Conservation (phyloP, 2,329 filamentous ascomycete genomes). For the Aspergillus awamori region DNA sequence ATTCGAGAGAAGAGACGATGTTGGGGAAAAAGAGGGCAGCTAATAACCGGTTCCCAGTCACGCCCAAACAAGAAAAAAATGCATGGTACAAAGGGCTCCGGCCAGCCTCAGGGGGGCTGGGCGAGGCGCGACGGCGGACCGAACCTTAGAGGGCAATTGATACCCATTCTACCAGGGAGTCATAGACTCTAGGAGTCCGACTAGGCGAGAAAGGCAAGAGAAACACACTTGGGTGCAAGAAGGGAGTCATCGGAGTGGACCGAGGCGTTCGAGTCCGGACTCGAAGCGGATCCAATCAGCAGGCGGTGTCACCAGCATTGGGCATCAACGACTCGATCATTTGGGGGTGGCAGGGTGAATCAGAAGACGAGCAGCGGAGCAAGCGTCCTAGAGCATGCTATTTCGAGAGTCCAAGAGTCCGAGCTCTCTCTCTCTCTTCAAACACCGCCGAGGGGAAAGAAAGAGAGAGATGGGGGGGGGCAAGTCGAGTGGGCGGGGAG, state of each 20-base stretch:
- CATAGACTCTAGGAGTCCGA: conserved; percentile 13
- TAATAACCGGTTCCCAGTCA: conserved; percentile 25
- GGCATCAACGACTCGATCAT: conserved; percentile 28
- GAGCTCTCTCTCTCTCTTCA: conserved; percentile 4
- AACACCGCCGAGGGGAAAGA: conserved; percentile 12
- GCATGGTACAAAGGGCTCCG: conserved; percentile 20
- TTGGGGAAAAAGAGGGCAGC: conserved; percentile 19
- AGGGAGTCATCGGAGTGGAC: conserved; percentile 16
- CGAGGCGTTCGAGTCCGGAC: conserved; percentile 14
- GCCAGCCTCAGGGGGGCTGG: conserved; percentile 26
- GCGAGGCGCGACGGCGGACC: conserved; percentile 26
- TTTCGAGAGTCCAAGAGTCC: conserved; percentile 12
- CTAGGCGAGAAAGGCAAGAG: conserved; percentile 18
- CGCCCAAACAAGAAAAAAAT: conserved; percentile 18
- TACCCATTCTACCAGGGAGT: conserved; percentile 21
- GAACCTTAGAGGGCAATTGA: conserved; percentile 28
- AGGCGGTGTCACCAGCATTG: conserved; percentile 21
- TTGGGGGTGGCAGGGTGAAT: conserved; percentile 23
- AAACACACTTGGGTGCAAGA: conserved; percentile 19
- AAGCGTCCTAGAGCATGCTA: conserved; percentile 9
- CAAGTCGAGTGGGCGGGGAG: conserved; percentile 22
- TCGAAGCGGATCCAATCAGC: conserved; percentile 16
- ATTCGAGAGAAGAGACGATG: conserved; percentile 17
- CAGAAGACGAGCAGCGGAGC: conserved; percentile 7
- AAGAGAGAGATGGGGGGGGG: conserved; percentile 7